phyloP scores from a whole-genome alignment of 495 filamentous ascomycete genomes.

The Lasiosphaeria hispida region DNA sequence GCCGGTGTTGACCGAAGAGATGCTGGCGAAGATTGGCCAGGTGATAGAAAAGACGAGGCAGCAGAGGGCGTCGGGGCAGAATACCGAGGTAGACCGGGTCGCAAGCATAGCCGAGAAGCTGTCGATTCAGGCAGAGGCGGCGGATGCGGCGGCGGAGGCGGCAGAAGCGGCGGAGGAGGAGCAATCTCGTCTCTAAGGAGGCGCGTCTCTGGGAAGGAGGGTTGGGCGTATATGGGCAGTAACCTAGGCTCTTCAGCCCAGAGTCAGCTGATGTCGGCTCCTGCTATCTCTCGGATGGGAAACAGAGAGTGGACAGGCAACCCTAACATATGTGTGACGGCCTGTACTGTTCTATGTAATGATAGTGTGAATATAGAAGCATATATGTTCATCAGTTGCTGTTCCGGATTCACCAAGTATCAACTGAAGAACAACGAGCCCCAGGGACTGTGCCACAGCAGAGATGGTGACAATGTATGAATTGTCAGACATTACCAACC shows the following conservation, averaged over 20 bases:
- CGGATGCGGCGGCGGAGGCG: not conserved
- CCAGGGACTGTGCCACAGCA: no score
- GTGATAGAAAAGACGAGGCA: constrained; percentile 57
- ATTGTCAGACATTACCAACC: no score
- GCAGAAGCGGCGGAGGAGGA: no score
- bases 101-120: not conserved
- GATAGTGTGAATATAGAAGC: constrained; percentile 5
- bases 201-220: no score
- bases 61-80: not conserved
- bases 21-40: constrained; percentile 64
- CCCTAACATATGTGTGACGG: not conserved
- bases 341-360: not conserved
- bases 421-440: not conserved
- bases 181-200: no score
- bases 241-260: no score
- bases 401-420: not conserved
- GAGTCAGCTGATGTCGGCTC: not conserved
- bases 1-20: constrained; percentile 54
- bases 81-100: not conserved
- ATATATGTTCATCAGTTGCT: not conserved
- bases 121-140: not conserved
- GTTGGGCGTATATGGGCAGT: no score
- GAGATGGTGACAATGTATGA: no score
- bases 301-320: not conserved
- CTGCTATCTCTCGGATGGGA: not conserved